Conservation (phyloP, 768 basidiomycete genomes). For the Termitomyces sp. region DNA sequence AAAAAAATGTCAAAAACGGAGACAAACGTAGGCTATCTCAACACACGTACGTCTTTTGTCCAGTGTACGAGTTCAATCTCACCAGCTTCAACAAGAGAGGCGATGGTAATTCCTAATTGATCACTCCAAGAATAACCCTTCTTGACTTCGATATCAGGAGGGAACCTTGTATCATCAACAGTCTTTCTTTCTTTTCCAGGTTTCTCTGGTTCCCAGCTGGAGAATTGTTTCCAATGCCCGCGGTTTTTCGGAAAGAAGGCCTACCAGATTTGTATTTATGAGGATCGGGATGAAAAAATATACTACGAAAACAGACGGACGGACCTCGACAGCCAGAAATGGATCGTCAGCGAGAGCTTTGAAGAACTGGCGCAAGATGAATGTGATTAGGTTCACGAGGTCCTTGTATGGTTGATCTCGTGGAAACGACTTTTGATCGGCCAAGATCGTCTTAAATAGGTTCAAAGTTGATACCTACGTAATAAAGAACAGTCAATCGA, state of each 20-base stretch:
- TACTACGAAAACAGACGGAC: conserved; percentile 12
- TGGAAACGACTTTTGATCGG: conserved; percentile 76
- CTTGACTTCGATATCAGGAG: conserved; percentile 75
- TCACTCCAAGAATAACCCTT: conserved; percentile 89
- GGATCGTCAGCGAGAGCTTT: conserved; percentile 82
- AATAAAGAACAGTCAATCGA: conserved; percentile 14
- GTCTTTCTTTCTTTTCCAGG: conserved; percentile 32
- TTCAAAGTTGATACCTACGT: conserved; percentile 82
- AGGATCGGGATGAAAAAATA: not conserved
- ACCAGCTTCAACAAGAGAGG: conserved; percentile 64
- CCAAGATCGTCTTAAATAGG: conserved; percentile 84
- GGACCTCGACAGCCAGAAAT: conserved; percentile 87
- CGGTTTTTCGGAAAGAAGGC: conserved; percentile 89
- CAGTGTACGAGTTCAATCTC: conserved; percentile 68
- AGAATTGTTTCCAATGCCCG: conserved; percentile 81
- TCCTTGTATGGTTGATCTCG: conserved; percentile 80
- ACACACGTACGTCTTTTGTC: conserved; percentile 73
- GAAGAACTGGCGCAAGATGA: conserved; percentile 90
- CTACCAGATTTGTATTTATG: conserved; percentile 30
- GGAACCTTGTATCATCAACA: conserved; percentile 42
- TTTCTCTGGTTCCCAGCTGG: conserved; percentile 67
- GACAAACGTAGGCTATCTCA: not conserved
- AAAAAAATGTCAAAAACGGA: not conserved
- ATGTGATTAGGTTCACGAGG: conserved; percentile 80
- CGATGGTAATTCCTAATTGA: conserved; percentile 83